Base-by-base conservation (phyloP, 164 flowering plant genomes). In the Annona squamosa region DNA sequence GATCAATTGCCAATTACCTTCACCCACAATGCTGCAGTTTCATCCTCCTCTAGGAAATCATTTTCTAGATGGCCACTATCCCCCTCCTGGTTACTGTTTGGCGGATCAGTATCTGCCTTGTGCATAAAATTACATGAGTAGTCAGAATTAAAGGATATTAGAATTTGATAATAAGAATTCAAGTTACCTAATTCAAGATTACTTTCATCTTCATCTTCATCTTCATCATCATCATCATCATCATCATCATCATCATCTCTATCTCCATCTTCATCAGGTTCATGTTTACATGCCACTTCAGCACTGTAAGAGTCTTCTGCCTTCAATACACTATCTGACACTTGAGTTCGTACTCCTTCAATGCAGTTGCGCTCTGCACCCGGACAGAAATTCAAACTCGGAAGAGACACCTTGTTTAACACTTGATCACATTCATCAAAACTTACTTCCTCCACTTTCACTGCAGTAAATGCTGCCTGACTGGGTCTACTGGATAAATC, bases 11-110 rank as follows among this genome's bases (percentile, higher is more conserved):
- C 48, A 26, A 13, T 52, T 87, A 92, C 99, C 99, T 91, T 94
- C 59, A 91, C 99, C 97, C 97, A 92, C 63, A 92, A 74, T 63
- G 97, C 96, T 73, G 88, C 78, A 46, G 93, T 73, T 72, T 85
- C 89, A 79, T 88, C 93, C 70, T 76, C 81, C 69, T 87, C 87
- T 5, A 78, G 79, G 84, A 87, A 86, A 74, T 84, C 82, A 67
- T 86, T 76, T 74, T 83, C 85, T 6, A 74, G 71, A 76, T 75
- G 63, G 70, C 78, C 70, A 44, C 75, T 76, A n/a, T 79, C 89
- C 65, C 72, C 82, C 47, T 86, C 87, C 76, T 73, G 75, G 41
- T 56, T 77, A 65, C 74, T 73, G 71, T 75, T 79, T 73, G 77
- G 83, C 26, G 74, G 73, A 26, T 80, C 87, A 75, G 74, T 67